These are phyloP conservation scores for Buxus sempervirens DNA, from an alignment of 164 flowering plant genomes.

Conservation along the genomic window DNA sequence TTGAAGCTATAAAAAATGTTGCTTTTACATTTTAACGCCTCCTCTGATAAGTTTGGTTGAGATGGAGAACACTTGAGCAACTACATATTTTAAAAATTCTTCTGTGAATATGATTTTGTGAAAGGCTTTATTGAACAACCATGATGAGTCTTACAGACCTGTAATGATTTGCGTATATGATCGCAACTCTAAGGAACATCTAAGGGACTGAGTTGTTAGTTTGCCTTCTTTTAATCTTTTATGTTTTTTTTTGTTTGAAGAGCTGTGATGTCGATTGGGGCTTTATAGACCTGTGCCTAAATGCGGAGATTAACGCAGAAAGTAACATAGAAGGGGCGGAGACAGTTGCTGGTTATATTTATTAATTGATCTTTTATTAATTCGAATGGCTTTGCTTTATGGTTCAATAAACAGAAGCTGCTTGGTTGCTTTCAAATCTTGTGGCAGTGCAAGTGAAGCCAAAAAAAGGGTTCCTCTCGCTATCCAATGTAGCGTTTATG, in stretches of 20 bases:
- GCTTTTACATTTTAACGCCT: background rate
- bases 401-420: background rate
- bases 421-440: background rate
- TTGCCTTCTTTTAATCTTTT: too few relatives aligned
- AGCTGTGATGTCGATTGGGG: conserved; percentile 14
- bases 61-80: background rate
- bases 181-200: conserved; percentile 51
- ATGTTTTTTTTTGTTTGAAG: too few relatives aligned
- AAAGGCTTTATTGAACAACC: background rate
- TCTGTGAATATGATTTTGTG: background rate
- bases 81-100: background rate
- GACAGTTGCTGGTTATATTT: conserved; percentile 2
- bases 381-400: background rate
- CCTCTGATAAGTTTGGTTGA: background rate
- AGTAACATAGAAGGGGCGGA: conserved; percentile 29
- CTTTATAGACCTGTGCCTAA: conserved; percentile 40
- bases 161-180: conserved; percentile 53
- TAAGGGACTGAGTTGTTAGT: conserved; percentile 56
- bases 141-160: conserved; percentile 45
- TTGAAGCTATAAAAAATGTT: conserved; percentile 19
- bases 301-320: conserved; percentile 19
- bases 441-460: conserved; percentile 9
- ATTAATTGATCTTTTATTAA: too few relatives aligned
- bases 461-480: conserved; percentile 25
- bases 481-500: conserved; percentile 11